Evolutionary conservation across 1,284 basidiomycete genomes (phyloP).

Genomic region (Marasmius oreades): DNA sequence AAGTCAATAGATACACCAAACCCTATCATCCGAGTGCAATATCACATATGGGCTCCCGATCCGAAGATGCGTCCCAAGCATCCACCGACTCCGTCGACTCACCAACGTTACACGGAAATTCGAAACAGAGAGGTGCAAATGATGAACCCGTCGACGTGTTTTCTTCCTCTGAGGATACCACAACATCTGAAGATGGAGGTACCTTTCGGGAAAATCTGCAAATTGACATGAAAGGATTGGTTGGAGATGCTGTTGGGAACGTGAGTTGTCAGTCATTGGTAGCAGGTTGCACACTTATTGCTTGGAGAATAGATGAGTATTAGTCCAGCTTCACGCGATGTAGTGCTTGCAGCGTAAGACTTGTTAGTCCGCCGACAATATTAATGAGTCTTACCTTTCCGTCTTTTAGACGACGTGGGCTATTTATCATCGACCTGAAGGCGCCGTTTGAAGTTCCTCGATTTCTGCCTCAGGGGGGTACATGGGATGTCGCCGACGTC

Average conservation of each 20-base stretch:
- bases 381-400: constrained; percentile 5
- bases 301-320: constrained; percentile 64
- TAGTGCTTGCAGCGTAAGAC: constrained; percentile 76
- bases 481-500: constrained; percentile 95
- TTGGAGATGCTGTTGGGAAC: constrained; percentile 81
- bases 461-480: constrained; percentile 92
- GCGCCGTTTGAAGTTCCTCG: constrained; percentile 85
- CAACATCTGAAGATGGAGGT: constrained; percentile 45
- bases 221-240: constrained; percentile 74
- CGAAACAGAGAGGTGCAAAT: not conserved
- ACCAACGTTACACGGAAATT: not conserved
- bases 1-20: too few species aligned
- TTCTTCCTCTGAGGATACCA: not conserved
- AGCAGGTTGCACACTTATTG: not conserved
- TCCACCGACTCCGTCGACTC: not conserved
- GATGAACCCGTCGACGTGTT: not conserved
- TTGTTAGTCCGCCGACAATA: not conserved
- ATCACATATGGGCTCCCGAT: too few species aligned
- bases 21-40: too few species aligned
- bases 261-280: constrained; percentile 39
- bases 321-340: constrained; percentile 73
- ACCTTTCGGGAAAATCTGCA: constrained; percentile 56
- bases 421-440: constrained; percentile 96
- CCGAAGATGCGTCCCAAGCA: not conserved
- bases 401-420: constrained; percentile 69